phyloP scores from a whole-genome alignment of 129 eudicot genomes.

The Artemisia annua region DNA sequence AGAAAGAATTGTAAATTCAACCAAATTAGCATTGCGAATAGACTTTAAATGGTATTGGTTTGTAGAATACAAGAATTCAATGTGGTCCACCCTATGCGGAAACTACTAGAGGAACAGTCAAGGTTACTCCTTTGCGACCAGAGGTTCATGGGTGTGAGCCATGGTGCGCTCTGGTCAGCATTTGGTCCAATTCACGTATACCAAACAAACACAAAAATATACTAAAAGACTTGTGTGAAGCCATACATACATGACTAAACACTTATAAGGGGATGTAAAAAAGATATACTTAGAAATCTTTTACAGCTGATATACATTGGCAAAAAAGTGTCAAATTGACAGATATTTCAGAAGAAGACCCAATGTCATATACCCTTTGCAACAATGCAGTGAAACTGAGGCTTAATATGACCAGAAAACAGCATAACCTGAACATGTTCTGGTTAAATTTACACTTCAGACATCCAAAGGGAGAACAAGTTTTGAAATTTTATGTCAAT shows the following conservation, averaged over 20 bases:
- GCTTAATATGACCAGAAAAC: not conserved
- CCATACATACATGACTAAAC: not conserved
- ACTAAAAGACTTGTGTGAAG: no score
- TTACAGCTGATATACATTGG: not conserved
- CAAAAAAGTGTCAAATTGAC: not conserved
- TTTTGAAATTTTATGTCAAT: not conserved
- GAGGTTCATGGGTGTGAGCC: no score
- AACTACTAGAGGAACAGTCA: no score
- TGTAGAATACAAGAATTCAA: no score
- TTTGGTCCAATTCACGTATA: no score
- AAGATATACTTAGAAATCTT: not conserved
- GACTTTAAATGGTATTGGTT: no score
- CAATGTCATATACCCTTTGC: constrained; percentile 12
- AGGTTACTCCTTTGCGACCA: no score
- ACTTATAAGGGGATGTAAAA: not conserved
- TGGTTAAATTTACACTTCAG: not conserved
- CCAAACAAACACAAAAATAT: no score
- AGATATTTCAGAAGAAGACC: constrained; percentile 7
- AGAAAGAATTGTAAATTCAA: no score
- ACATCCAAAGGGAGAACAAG: constrained; percentile 10
- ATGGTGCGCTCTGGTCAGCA: no score
- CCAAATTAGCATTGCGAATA: no score
- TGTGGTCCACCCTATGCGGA: no score
- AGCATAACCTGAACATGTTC: not conserved
- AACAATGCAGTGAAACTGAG: constrained; percentile 4